A percentile compares a stretch with the other conserved stretches of the same genome.
phyloP scores from a whole-genome alignment of 495 filamentous ascomycete species.

The Lasiosphaeris hirsuta region DNA sequence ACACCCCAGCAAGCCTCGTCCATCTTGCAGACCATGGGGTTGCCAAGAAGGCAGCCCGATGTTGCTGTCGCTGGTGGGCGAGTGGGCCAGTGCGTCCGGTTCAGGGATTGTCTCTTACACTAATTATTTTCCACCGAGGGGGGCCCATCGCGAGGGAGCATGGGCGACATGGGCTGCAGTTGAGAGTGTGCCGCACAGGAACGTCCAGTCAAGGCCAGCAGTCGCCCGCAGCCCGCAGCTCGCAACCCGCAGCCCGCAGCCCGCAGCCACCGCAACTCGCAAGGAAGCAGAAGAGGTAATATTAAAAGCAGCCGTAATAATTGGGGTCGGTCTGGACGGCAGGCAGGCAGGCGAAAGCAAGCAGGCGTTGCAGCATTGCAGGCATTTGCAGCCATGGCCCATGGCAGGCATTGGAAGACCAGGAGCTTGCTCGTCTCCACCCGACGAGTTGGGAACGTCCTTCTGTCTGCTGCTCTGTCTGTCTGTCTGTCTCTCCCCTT shows the following conservation, averaged over 20 bases:
- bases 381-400: too few species aligned
- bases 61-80: slow-evolving; percentile 10
- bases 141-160: slow-evolving; percentile 9
- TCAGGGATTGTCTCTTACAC: slow-evolving; percentile 5
- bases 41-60: slow-evolving; percentile 16
- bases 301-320: slow-evolving; percentile 1
- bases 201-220: neutral
- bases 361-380: neutral
- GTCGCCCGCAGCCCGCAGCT: neutral
- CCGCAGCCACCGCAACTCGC: slow-evolving; percentile 10
- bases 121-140: slow-evolving; percentile 4
- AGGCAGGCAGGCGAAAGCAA: slow-evolving; percentile 1
- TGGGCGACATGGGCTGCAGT: too few species aligned
- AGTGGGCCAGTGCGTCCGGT: slow-evolving; percentile 28
- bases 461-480: too few species aligned
- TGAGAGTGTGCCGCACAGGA: slow-evolving; percentile 9
- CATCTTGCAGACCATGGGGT: slow-evolving; percentile 17
- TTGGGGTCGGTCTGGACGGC: slow-evolving; percentile 6
- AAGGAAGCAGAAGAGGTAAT: slow-evolving; percentile 7
- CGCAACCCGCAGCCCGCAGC: neutral
- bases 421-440: slow-evolving; percentile 2
- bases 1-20: slow-evolving; percentile 22
- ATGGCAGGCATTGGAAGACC: neutral
- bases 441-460: slow-evolving; percentile 6
- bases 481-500: too few species aligned